Percentiles rank a stretch among this genome's conserved stretches.
Conservation (phyloP, 768 basidiomycete species). For the Krasilnikovozyma curviuscula region DNA sequence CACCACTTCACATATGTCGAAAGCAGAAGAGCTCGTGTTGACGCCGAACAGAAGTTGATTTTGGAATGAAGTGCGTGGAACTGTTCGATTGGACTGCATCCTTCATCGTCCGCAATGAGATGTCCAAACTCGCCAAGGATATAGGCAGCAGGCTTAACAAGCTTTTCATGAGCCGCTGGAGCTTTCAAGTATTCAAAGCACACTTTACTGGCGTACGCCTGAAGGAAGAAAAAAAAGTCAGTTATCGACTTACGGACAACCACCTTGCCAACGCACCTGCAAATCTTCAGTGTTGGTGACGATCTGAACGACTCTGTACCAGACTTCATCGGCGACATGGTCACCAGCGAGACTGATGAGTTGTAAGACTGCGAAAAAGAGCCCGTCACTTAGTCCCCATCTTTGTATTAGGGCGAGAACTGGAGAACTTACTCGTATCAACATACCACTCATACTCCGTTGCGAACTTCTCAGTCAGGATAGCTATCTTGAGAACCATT, state of each 20-base stretch:
- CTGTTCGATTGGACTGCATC: constrained; percentile 84
- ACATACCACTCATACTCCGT: constrained; percentile 96
- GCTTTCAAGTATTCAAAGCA: constrained; percentile 73
- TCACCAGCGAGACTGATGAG: constrained; percentile 93
- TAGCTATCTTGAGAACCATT: constrained; percentile 97
- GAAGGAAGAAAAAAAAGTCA: constrained; percentile 20
- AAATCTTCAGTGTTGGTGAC: constrained; percentile 96
- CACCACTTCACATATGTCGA: constrained; percentile 79
- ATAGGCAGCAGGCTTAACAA: constrained; percentile 75
- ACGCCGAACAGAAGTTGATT: constrained; percentile 78
- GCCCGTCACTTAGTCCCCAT: not conserved
- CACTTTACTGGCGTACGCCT: constrained; percentile 85
- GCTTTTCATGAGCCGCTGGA: constrained; percentile 43
- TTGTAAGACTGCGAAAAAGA: constrained; percentile 40
- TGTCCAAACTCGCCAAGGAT: constrained; percentile 97
- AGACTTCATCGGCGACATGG: constrained; percentile 97
- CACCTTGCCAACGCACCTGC: not conserved
- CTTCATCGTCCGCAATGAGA: constrained; percentile 82
- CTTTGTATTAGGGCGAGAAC: not conserved
- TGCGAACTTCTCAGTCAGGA: constrained; percentile 96
- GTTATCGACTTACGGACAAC: not conserved
- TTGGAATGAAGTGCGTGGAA: constrained; percentile 84
- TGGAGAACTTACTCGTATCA: constrained; percentile 42
- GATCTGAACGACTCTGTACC: constrained; percentile 97
- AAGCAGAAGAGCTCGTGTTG: constrained; percentile 76